These are phyloP conservation scores for Diplodia seriata DNA, from an alignment of 2,329 filamentous ascomycete species.

Conservation along the genomic window DNA sequence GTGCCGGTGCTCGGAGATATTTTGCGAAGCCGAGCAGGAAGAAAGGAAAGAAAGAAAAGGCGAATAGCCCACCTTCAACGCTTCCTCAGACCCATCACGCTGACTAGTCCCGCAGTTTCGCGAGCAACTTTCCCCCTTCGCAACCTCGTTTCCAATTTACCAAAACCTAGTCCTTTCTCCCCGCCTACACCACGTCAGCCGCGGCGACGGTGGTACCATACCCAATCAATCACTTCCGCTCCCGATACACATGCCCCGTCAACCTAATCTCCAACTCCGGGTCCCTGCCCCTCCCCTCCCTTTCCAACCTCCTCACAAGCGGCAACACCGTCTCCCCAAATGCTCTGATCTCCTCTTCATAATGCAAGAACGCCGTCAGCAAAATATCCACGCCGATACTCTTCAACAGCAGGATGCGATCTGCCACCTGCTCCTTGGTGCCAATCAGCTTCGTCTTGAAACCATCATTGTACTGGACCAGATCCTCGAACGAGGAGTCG, in stretches of 20 bases:
- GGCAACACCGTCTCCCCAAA: conserved; percentile 58
- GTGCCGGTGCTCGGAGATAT: too few species aligned
- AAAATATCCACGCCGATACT: conserved; percentile 54
- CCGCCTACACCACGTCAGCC: too few species aligned
- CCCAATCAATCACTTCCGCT: conserved; percentile 34
- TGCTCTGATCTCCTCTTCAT: conserved; percentile 60
- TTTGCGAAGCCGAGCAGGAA: too few species aligned
- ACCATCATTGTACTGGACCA: conserved; percentile 63
- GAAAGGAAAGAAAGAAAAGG: neutral
- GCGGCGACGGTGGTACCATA: too few species aligned
- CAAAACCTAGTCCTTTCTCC: too few species aligned
- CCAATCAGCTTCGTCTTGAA: conserved; percentile 64
- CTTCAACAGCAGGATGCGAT: conserved; percentile 58
- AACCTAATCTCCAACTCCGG: conserved; percentile 54
- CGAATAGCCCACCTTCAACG: neutral
- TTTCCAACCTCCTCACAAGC: conserved; percentile 57
- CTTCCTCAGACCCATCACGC: neutral
- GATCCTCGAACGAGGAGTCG: conserved; percentile 58
- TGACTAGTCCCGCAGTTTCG: neutral
- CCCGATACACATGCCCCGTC: conserved; percentile 57
- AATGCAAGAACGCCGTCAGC: conserved; percentile 59
- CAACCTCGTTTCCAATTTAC: neutral
- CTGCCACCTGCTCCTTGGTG: conserved; percentile 59
- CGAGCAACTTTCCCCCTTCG: too few species aligned
- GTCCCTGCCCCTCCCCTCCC: conserved; percentile 57